Percentiles rank a stretch among this genome's conserved stretches.
phyloP scores from a whole-genome alignment of 1,284 basidiomycete species.

The Cryptococcus neoformans region DNA sequence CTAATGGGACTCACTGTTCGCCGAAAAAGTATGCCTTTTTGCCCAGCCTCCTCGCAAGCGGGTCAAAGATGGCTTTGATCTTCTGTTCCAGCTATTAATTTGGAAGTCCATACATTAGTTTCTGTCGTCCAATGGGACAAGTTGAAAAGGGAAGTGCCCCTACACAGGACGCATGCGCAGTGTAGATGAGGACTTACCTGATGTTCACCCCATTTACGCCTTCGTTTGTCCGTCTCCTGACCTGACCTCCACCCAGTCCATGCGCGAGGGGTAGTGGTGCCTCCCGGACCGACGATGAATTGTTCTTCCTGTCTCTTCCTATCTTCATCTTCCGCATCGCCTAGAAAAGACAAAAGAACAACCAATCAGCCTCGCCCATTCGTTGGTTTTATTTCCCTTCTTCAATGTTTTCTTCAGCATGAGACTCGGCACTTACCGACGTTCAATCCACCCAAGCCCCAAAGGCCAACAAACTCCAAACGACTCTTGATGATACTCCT shows the following conservation, averaged over 20 bases:
- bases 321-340: conserved; percentile 33
- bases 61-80: conserved; percentile 26
- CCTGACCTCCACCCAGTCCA: conserved; percentile 39
- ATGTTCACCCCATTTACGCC: conserved; percentile 38
- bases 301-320: conserved; percentile 25
- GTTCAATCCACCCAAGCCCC: conserved; percentile 39
- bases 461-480: conserved; percentile 37
- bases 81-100: conserved; percentile 16
- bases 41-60: conserved; percentile 30
- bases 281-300: conserved; percentile 36
- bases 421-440: conserved; percentile 16
- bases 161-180: not conserved
- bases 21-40: conserved; percentile 29
- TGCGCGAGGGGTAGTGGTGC: conserved; percentile 32
- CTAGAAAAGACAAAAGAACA: not conserved
- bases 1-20: conserved; percentile 17
- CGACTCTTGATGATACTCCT: conserved; percentile 31
- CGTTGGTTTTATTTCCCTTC: not conserved
- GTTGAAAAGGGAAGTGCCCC: not conserved
- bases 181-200: conserved; percentile 17
- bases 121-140: not conserved
- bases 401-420: not conserved
- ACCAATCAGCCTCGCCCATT: not conserved
- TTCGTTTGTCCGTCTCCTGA: conserved; percentile 26
- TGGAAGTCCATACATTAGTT: not conserved